Evolutionary conservation across 176 grass and related monocot genomes (phyloP).

Genomic region (Pontederia crassipes): DNA sequence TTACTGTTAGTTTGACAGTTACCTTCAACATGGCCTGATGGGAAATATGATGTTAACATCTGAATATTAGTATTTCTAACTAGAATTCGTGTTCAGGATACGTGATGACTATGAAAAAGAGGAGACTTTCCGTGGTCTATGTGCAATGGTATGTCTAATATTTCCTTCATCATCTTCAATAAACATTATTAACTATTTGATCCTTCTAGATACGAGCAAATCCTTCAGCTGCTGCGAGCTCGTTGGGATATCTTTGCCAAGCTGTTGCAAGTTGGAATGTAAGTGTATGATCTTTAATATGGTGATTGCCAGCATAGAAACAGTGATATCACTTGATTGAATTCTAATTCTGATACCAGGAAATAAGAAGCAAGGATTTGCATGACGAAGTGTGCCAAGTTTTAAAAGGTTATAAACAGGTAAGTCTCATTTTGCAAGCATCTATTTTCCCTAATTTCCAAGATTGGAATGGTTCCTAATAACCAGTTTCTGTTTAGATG

Average conservation of each 20-base stretch:
- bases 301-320: background rate
- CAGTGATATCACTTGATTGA: conserved; percentile 3
- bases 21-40: no score
- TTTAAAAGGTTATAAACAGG: conserved; percentile 94
- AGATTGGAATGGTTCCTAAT: background rate
- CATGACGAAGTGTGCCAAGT: conserved; percentile 78
- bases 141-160: conserved; percentile 58
- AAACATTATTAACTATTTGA: background rate
- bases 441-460: background rate
- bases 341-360: conserved; percentile 29
- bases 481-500: conserved; percentile 34
- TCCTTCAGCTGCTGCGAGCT: conserved; percentile 51
- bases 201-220: conserved; percentile 60
- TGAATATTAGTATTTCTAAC: background rate
- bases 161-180: background rate
- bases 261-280: conserved; percentile 92
- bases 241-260: conserved; percentile 59
- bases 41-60: no score
- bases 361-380: conserved; percentile 83
- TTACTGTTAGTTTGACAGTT: no score
- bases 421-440: conserved; percentile 10
- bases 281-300: conserved; percentile 22
- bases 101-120: conserved; percentile 99
- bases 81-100: conserved; percentile 44
- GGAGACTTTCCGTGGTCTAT: conserved; percentile 87